A percentile compares a stretch with the other conserved stretches of the same genome.
Conservation (phyloP, 805 yeast genomes). For the Lachancea mirantina region DNA sequence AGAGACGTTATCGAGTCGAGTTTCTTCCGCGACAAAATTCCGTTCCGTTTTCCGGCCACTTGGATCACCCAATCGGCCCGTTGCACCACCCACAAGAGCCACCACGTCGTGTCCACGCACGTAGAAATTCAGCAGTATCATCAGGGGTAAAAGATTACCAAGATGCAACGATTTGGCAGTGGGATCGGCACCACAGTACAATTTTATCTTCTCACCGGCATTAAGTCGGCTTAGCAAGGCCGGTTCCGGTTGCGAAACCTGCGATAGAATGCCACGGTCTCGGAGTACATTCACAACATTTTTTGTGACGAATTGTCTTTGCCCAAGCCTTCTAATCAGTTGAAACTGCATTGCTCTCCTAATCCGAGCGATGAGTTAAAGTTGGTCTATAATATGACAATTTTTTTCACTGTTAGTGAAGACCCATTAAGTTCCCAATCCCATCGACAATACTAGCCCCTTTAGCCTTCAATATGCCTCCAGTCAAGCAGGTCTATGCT, state of each 20-base stretch:
- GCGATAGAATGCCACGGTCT: conserved; percentile 25
- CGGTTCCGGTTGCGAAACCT: conserved; percentile 26
- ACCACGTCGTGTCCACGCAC: conserved; percentile 79
- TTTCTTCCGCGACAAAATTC: conserved; percentile 43
- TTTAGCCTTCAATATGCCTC: conserved; percentile 37
- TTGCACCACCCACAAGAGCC: conserved; percentile 89
- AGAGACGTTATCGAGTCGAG: conserved; percentile 48
- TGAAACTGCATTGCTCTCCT: not conserved
- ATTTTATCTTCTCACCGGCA: conserved; percentile 36
- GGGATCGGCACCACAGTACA: conserved; percentile 96
- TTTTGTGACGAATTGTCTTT: not conserved
- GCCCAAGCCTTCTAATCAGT: not conserved
- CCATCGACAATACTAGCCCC: too few species aligned
- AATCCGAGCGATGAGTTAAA: not conserved
- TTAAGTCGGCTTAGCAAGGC: conserved; percentile 11
- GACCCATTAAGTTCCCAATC: too few species aligned
- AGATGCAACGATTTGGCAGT: conserved; percentile 83
- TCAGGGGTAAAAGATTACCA: conserved; percentile 83
- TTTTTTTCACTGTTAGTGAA: too few species aligned
- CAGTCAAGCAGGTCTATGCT: conserved; percentile 60
- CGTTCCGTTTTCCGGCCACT: conserved; percentile 85
- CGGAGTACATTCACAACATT: conserved; percentile 15
- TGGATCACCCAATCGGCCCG: conserved; percentile 95
- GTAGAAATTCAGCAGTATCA: conserved; percentile 77
- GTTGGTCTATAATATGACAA: too few species aligned